Conservation (phyloP, 768 basidiomycete genomes). For the Trametes sanguinea region DNA sequence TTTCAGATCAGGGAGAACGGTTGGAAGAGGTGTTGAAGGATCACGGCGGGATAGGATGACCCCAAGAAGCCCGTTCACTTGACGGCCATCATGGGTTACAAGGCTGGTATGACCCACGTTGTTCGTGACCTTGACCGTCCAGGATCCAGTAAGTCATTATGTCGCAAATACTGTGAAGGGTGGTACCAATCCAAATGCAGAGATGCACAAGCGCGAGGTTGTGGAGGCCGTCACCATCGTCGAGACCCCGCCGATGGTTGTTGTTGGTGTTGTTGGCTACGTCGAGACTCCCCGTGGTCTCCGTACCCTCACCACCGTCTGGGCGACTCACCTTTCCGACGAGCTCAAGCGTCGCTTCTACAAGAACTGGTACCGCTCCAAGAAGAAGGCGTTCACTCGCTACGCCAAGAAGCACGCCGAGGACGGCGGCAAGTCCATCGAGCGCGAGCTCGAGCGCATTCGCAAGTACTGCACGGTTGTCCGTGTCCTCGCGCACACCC, state of each 20-base stretch:
- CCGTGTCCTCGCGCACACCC: slow-evolving; percentile 98
- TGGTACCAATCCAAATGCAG: slow-evolving; percentile 44
- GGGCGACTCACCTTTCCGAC: slow-evolving; percentile 97
- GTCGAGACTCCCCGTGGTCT: slow-evolving; percentile 99
- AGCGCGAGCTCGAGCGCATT: slow-evolving; percentile 97
- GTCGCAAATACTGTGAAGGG: neutral
- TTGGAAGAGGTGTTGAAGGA: neutral
- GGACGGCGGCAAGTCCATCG: slow-evolving; percentile 86
- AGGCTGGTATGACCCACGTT: slow-evolving; percentile 99
- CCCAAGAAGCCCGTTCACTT: slow-evolving; percentile 98
- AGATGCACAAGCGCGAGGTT: slow-evolving; percentile 99
- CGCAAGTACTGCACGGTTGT: slow-evolving; percentile 99
- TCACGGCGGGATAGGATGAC: slow-evolving; percentile 75
- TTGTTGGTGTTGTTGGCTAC: slow-evolving; percentile 98
- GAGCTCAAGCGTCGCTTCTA: slow-evolving; percentile 99
- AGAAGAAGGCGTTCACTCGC: slow-evolving; percentile 99
- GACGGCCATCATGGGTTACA: slow-evolving; percentile 98
- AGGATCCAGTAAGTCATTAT: slow-evolving; percentile 83
- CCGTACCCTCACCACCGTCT: slow-evolving; percentile 97
- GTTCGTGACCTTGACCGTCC: slow-evolving; percentile 99
- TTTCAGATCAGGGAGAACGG: neutral
- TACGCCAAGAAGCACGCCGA: slow-evolving; percentile 99
- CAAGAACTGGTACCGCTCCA: slow-evolving; percentile 99
- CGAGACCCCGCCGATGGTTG: slow-evolving; percentile 95
- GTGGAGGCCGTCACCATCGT: slow-evolving; percentile 96